phyloP scores from a whole-genome alignment of 1,139 yeast species.

The Schwanniomyces etchellsii region DNA sequence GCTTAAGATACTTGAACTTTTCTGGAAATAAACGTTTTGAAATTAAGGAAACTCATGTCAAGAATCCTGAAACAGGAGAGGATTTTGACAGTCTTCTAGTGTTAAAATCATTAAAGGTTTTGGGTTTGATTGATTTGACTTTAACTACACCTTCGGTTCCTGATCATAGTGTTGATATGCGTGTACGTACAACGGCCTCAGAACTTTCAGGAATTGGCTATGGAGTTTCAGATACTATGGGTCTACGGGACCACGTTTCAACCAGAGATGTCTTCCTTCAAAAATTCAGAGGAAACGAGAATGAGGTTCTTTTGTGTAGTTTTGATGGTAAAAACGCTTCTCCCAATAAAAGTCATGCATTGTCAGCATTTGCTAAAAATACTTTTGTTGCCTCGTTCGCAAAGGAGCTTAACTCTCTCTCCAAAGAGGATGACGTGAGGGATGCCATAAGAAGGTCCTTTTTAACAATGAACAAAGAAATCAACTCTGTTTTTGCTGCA shows the following conservation, averaged over 20 bases:
- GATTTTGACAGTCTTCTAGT: conserved; percentile 75
- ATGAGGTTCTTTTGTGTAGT: conserved; percentile 67
- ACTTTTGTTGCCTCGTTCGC: conserved; percentile 59
- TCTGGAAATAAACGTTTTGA: conserved; percentile 92
- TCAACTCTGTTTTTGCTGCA: conserved; percentile 41
- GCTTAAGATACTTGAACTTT: conserved; percentile 74
- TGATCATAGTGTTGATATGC: conserved; percentile 76
- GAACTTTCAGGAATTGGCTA: conserved; percentile 72
- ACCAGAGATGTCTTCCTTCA: conserved; percentile 84
- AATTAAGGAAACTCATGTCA: conserved; percentile 57
- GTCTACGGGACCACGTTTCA: conserved; percentile 60
- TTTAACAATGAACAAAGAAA: conserved; percentile 72
- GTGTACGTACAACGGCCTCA: conserved; percentile 92
- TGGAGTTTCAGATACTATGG: conserved; percentile 89
- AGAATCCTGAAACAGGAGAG: conserved; percentile 41
- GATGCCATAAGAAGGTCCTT: conserved; percentile 79
- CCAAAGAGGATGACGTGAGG: conserved; percentile 39
- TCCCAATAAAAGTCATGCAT: conserved; percentile 56
- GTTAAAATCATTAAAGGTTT: conserved; percentile 61
- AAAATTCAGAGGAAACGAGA: conserved; percentile 77
- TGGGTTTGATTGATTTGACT: conserved; percentile 94
- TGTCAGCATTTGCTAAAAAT: conserved; percentile 72
- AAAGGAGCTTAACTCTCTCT: conserved; percentile 53
- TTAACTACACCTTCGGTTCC: conserved; percentile 80
- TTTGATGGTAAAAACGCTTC: conserved; percentile 78